Percentiles rank a stretch among this genome's conserved stretches.
Conservation (phyloP, 371 early-diverging fungal species). For the Capniomyces stellatus region DNA sequence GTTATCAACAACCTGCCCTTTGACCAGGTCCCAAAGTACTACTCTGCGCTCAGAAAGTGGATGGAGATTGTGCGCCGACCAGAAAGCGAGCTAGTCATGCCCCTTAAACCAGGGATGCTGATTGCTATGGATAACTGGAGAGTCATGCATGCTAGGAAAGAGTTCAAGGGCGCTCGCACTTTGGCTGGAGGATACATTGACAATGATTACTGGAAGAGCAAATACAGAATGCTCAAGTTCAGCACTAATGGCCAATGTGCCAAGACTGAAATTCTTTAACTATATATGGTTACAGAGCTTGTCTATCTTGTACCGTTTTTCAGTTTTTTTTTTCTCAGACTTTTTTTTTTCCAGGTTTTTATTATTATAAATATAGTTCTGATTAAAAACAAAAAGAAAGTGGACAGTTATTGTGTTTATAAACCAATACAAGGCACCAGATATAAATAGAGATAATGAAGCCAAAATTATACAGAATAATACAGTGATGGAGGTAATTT, state of each 20-base stretch:
- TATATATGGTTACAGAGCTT: too few species aligned
- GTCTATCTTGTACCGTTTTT: too few species aligned
- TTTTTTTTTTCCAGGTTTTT: too few species aligned
- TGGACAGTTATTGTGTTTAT: too few species aligned
- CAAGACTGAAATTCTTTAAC: not conserved
- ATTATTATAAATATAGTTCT: too few species aligned
- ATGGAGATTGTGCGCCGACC: slow-evolving; percentile 33
- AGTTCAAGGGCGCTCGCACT: slow-evolving; percentile 58
- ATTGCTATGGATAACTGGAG: slow-evolving; percentile 77
- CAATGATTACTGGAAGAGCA: not conserved
- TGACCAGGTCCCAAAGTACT: slow-evolving; percentile 40
- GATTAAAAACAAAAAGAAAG: too few species aligned
- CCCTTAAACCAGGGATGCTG: slow-evolving; percentile 50
- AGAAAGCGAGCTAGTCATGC: slow-evolving; percentile 45
- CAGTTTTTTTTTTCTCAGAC: too few species aligned
- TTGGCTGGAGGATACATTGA: slow-evolving; percentile 62
- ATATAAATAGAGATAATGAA: too few species aligned
- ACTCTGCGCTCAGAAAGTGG: slow-evolving; percentile 57
- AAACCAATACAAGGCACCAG: too few species aligned
- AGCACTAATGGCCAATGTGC: not conserved
- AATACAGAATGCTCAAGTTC: not conserved
- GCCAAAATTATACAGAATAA: too few species aligned
- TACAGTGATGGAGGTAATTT: too few species aligned
- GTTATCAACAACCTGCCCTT: slow-evolving; percentile 32
- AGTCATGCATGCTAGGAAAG: slow-evolving; percentile 62